phyloP scores from a whole-genome alignment of 75 land plant species.

The Larix kaempferi region DNA sequence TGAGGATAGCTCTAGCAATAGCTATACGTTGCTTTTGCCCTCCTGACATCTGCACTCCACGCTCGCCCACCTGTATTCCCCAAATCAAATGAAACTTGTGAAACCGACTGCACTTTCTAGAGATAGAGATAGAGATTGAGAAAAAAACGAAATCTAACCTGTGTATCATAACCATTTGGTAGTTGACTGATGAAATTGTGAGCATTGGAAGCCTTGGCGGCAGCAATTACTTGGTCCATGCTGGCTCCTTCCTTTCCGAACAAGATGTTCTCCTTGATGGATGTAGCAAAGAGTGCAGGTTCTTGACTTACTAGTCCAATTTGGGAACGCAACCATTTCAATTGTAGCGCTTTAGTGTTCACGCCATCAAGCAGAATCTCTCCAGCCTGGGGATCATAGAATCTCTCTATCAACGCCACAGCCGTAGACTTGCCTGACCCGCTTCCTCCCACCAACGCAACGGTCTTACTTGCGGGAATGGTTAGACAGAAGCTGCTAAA shows the following conservation, averaged over 20 bases:
- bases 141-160: slow-evolving; percentile 7
- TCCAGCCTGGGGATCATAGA: slow-evolving; percentile 44
- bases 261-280: slow-evolving; percentile 29
- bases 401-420: slow-evolving; percentile 51
- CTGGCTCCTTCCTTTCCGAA: slow-evolving; percentile 26
- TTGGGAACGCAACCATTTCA: slow-evolving; percentile 17
- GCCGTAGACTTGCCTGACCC: slow-evolving; percentile 67
- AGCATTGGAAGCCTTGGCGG: slow-evolving; percentile 24
- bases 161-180: slow-evolving; percentile 24
- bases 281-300: slow-evolving; percentile 28
- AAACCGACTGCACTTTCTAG: too few species aligned
- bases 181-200: slow-evolving; percentile 22
- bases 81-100: neutral
- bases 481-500: slow-evolving; percentile 33
- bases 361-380: slow-evolving; percentile 15
- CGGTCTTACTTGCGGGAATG: slow-evolving; percentile 42
- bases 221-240: slow-evolving; percentile 10
- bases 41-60: slow-evolving; percentile 39
- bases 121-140: neutral
- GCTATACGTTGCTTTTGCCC: slow-evolving; percentile 42
- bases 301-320: slow-evolving; percentile 27
- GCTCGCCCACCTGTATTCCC: slow-evolving; percentile 16
- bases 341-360: slow-evolving; percentile 10
- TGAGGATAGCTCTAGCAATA: slow-evolving; percentile 33
- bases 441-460: slow-evolving; percentile 64